Evolutionary conservation across 441 rosid species (phyloP), one percentile per base, ranked within the genome.

Genomic region (Erysimum pusillum): DNA sequence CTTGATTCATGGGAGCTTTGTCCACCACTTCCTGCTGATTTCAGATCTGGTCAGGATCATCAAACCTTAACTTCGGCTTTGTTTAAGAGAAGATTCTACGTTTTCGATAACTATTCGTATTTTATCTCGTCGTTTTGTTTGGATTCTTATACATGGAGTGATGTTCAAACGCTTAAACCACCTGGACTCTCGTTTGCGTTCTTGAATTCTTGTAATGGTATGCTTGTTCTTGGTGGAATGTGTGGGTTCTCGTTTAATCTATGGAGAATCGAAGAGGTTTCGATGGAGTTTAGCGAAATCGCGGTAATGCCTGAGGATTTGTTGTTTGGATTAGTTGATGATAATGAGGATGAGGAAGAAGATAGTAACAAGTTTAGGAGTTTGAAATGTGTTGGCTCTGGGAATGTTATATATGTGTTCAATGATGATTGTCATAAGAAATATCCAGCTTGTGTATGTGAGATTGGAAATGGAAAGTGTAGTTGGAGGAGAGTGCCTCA

Each of bases 361-460:
- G 98, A 91, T 69, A 85, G 87, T 35, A 87, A 88, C 45, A 91
- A 83, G 73, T 93, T 83, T 59, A 94, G 86, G 9, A 88, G 86
- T 80, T 80, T 93, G 88, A 93, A 90, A 86, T 91, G 98, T 42
- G 90, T 88, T n/a, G 97, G 94, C 17, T 73, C 84, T 57, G 97
- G 97, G 28, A 80, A 84, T 68, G 82, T 91, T 58, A 57, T 93
- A 0, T 91, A 91, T 69, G 94, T 93, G 48, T 89, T 91, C 70
- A 88, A 91, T 57, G 94, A 90, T 70, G 95, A 93, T 69, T 83
- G 84, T 70, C 95, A 91, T 76, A 85, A 85, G 76, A 90, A 81
- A 34, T 93, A 88, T 82, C 97, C 98, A 15, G 92, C 98, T 83
- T 93, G 96, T 74, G 74, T 91, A 6, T 90, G 94, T 74, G 89